Evolutionary conservation across 805 yeast genomes (phyloP).

Genomic region (Wickerhamiella occidentalis): DNA sequence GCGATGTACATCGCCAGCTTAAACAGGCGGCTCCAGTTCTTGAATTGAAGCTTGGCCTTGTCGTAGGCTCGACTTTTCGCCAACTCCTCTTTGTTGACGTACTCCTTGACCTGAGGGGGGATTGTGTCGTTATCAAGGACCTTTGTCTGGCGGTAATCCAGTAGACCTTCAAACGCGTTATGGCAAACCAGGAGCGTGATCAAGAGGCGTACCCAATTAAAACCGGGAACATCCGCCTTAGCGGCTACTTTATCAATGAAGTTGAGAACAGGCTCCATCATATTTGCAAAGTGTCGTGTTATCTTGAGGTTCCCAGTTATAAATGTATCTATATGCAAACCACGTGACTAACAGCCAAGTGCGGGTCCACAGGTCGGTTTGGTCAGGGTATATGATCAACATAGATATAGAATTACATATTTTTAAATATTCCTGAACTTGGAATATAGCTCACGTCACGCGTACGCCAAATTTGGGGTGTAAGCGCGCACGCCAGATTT

Average conservation of each 20-base stretch:
- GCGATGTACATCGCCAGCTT: conserved; percentile 44
- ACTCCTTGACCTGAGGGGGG: conserved; percentile 57
- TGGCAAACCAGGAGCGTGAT: conserved; percentile 65
- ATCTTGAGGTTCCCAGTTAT: neutral
- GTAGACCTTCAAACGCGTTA: conserved; percentile 59
- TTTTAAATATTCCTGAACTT: too few relatives aligned
- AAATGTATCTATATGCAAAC: neutral
- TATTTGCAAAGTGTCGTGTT: neutral
- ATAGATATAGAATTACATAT: too few relatives aligned
- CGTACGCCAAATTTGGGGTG: conserved; percentile 4
- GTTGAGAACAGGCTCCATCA: neutral
- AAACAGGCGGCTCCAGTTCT: conserved; percentile 42
- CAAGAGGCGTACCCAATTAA: conserved; percentile 72
- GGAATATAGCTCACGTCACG: neutral
- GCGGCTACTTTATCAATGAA: conserved; percentile 29
- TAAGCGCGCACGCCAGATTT: conserved; percentile 8
- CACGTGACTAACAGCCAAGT: neutral
- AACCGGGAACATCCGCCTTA: conserved; percentile 49
- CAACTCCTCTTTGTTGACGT: conserved; percentile 62
- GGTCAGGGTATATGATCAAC: too few relatives aligned
- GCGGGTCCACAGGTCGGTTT: too few relatives aligned
- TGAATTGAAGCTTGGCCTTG: conserved; percentile 62
- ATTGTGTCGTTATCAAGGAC: conserved; percentile 39
- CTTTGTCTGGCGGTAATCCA: conserved; percentile 65
- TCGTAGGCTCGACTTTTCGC: conserved; percentile 68